A percentile compares a stretch with the other conserved stretches of the same genome.
These are phyloP conservation scores for Marasmius oreades DNA, from an alignment of 1,284 basidiomycete species.

Conservation along the genomic window DNA sequence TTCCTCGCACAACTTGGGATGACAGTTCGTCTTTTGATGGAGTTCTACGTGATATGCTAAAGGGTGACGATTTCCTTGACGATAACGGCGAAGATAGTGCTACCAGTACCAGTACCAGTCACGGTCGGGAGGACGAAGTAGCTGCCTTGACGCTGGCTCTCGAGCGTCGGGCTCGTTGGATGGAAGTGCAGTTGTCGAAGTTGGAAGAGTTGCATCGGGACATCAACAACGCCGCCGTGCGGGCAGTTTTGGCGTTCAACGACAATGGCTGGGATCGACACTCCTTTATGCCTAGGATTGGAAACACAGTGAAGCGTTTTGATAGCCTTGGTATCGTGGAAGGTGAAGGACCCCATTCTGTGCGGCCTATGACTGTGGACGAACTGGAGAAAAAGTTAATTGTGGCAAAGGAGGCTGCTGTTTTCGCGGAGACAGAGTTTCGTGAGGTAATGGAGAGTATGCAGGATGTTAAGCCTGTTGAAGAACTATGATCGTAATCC, in stretches of 20 bases:
- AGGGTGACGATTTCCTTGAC: slow-evolving; percentile 88
- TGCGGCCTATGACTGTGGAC: slow-evolving; percentile 55
- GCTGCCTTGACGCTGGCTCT: slow-evolving; percentile 76
- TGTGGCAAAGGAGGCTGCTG: slow-evolving; percentile 65
- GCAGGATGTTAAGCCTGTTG: slow-evolving; percentile 45
- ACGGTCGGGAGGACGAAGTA: slow-evolving; percentile 73
- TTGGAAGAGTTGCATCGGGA: slow-evolving; percentile 81
- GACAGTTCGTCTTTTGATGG: slow-evolving; percentile 95
- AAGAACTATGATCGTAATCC: slow-evolving; percentile 17
- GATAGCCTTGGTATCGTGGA: slow-evolving; percentile 60
- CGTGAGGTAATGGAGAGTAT: slow-evolving; percentile 68
- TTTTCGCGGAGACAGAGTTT: slow-evolving; percentile 69
- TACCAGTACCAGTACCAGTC: slow-evolving; percentile 17
- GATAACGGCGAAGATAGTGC: slow-evolving; percentile 66
- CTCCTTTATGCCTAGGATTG: slow-evolving; percentile 59
- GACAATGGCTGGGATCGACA: slow-evolving; percentile 79
- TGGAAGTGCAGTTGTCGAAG: slow-evolving; percentile 84
- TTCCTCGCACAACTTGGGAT: slow-evolving; percentile 83
- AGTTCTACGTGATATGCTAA: slow-evolving; percentile 87
- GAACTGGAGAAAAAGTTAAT: slow-evolving; percentile 71
- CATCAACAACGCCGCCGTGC: slow-evolving; percentile 80
- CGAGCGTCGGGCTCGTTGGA: slow-evolving; percentile 82
- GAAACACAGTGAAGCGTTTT: slow-evolving; percentile 64
- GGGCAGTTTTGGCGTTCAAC: slow-evolving; percentile 76
- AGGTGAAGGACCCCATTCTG: slow-evolving; percentile 32